Evolutionary conservation across 2,329 filamentous ascomycete genomes (phyloP).

Genomic region (Blumeriella jaapii): DNA sequence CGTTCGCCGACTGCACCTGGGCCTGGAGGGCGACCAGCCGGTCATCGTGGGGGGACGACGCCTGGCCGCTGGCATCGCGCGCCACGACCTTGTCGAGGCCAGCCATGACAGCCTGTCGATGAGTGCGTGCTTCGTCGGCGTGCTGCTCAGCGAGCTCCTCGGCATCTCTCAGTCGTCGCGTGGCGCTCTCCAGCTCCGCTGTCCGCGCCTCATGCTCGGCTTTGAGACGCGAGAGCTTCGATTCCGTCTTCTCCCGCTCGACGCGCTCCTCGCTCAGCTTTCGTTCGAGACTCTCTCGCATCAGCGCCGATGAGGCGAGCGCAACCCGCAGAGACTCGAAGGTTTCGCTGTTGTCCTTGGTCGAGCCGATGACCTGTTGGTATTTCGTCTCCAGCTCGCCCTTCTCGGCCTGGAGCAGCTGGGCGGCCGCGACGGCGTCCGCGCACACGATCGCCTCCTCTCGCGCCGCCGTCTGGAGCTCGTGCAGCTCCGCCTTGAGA

Average conservation of each 20-base stretch:
- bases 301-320: constrained; percentile 67
- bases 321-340: constrained; percentile 68
- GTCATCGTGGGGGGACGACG: constrained; percentile 45
- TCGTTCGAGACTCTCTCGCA: constrained; percentile 63
- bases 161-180: constrained; percentile 66
- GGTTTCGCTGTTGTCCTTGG: constrained; percentile 58
- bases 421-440: constrained; percentile 63
- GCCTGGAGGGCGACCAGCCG: constrained; percentile 64
- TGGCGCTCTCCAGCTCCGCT: constrained; percentile 63
- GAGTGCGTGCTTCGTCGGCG: constrained; percentile 74
- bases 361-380: constrained; percentile 52
- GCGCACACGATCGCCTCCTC: constrained; percentile 70
- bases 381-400: constrained; percentile 61
- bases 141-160: constrained; percentile 84
- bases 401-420: constrained; percentile 78
- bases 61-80: constrained; percentile 37
- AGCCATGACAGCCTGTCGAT: constrained; percentile 69
- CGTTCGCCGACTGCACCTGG: constrained; percentile 68
- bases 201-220: constrained; percentile 73
- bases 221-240: constrained; percentile 64
- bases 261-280: constrained; percentile 74
- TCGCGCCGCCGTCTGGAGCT: constrained; percentile 63
- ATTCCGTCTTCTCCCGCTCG: constrained; percentile 64
- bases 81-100: constrained; percentile 66
- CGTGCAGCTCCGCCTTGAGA: constrained; percentile 74